Percentiles rank a stretch among this genome's conserved stretches.
These are phyloP conservation scores for Kwoniella dejecticola DNA, from an alignment of 768 basidiomycete species.

Conservation along the genomic window DNA sequence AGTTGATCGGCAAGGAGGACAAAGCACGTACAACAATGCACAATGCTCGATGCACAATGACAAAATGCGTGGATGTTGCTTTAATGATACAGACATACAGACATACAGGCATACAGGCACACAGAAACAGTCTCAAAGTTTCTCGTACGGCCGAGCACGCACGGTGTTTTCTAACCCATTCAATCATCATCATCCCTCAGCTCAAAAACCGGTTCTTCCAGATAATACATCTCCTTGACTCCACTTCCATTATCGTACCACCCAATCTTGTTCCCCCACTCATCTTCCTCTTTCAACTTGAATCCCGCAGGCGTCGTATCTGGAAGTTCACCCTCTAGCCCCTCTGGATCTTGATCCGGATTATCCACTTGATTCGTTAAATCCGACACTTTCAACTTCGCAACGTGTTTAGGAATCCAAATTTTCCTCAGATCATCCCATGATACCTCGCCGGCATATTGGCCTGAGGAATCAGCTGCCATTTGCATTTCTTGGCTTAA, in stretches of 20 bases:
- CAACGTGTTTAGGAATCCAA: conserved; percentile 46
- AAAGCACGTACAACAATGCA: too few species aligned
- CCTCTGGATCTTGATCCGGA: too few species aligned
- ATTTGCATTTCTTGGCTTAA: conserved; percentile 32
- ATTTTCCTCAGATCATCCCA: conserved; percentile 45
- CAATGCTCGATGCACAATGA: too few species aligned
- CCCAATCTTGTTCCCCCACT: conserved; percentile 47
- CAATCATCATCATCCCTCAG: conserved; percentile 3
- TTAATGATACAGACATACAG: too few species aligned
- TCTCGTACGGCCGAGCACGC: background rate
- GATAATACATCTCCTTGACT: conserved; percentile 40
- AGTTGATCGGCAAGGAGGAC: too few species aligned
- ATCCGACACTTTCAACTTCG: conserved; percentile 34
- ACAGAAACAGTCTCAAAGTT: background rate
- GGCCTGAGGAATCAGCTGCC: conserved; percentile 38
- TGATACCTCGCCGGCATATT: conserved; percentile 43
- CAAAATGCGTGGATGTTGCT: too few species aligned
- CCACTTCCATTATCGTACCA: conserved; percentile 26
- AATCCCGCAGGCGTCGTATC: conserved; percentile 40
- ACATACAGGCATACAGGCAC: too few species aligned
- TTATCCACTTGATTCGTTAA: too few species aligned
- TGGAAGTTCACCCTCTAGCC: conserved; percentile 41
- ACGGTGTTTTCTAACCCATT: background rate
- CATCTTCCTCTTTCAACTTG: conserved; percentile 34
- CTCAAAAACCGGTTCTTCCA: conserved; percentile 39